phyloP scores from a whole-genome alignment of 2,329 filamentous ascomycete species.

The Metarhizium brunneum region DNA sequence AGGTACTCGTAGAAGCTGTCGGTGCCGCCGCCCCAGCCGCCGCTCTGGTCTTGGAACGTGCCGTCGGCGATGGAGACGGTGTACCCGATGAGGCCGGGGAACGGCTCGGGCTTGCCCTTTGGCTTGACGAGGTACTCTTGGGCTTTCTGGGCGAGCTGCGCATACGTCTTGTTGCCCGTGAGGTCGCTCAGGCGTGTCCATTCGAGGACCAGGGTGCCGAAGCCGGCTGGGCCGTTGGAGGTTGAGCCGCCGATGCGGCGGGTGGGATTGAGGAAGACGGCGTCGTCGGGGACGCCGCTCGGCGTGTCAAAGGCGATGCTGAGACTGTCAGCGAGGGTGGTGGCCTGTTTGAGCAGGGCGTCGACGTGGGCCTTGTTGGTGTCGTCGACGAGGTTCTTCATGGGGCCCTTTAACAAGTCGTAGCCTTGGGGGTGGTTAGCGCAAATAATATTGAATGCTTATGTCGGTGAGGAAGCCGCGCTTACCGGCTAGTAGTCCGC shows the following conservation, averaged over 20 bases:
- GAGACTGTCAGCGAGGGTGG: slow-evolving; percentile 60
- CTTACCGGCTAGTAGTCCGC: slow-evolving; percentile 63
- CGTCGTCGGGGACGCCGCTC: slow-evolving; percentile 65
- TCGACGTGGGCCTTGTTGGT: slow-evolving; percentile 34
- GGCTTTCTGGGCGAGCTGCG: slow-evolving; percentile 53
- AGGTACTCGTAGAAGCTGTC: slow-evolving; percentile 87
- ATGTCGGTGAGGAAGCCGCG: not conserved
- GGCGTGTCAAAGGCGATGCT: slow-evolving; percentile 71
- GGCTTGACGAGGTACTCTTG: slow-evolving; percentile 65
- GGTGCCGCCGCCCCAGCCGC: slow-evolving; percentile 68
- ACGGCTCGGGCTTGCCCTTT: slow-evolving; percentile 51
- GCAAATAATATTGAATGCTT: not conserved
- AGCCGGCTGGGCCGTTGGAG: slow-evolving; percentile 65
- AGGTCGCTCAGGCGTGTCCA: slow-evolving; percentile 76
- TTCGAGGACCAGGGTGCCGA: slow-evolving; percentile 72
- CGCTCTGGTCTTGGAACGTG: slow-evolving; percentile 53
- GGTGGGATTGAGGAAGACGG: slow-evolving; percentile 48
- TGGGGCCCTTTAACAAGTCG: slow-evolving; percentile 62
- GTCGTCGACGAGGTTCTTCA: slow-evolving; percentile 36
- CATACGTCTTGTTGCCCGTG: slow-evolving; percentile 59
- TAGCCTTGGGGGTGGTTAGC: slow-evolving; percentile 35
- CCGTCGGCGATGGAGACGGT: slow-evolving; percentile 57
- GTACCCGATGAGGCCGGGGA: slow-evolving; percentile 66
- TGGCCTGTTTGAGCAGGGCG: slow-evolving; percentile 55
- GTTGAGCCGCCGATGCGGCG: slow-evolving; percentile 36